Base-by-base conservation (phyloP, 805 yeast genomes). In the Pichia rugopelliculosa region DNA sequence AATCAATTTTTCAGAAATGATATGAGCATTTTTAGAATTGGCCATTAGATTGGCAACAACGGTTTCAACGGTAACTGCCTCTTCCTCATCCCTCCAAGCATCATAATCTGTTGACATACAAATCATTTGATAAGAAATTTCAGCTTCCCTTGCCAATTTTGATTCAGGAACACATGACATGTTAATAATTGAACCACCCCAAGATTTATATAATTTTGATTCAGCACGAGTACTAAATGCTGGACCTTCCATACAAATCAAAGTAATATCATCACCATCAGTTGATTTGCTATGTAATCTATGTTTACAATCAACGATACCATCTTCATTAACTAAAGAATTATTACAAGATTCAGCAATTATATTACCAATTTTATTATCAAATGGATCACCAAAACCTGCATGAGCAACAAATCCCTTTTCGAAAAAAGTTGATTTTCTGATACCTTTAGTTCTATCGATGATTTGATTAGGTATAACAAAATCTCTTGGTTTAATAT, bases 31-130 rank as follows among this genome's bases (percentile, higher is more conserved):
- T 34, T 79, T 83, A 44, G 86, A 75, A 69, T 93, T 93, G 51
- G 96, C 93, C 61, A 79, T 78, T 62, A 91, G 75, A 65, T 93
- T 87, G 47, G 95, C 88, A 44, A 93, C 89, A 38, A 93, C 96
- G 5, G 95, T 85, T 69, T 90, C 97, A n/a, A 93, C 98, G 9
- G 98, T 90, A 42, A 93, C 99, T 3, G 98, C 91, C 61, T 91
- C 97, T 62, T 83, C 98, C 46, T 78, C 80, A 59, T 84, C 95
- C 62, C 89, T 86, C 99, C 99, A 93, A 22, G 99, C 95, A 64
- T 93, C 99, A 68, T 93, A 93, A 67, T 93, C 99, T 4, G 99
- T 93, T 1, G 96, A 84, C 99, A 93, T 93, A 69, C 99, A 93
- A 54, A 93, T 77, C 97, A 93, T 93, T 68, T 91, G 98, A 69